A percentile compares a stretch with the other conserved stretches of the same genome.
These are phyloP conservation scores for Tolypocladium tropicale DNA, from an alignment of 2,329 filamentous ascomycete species.

Conservation along the genomic window DNA sequence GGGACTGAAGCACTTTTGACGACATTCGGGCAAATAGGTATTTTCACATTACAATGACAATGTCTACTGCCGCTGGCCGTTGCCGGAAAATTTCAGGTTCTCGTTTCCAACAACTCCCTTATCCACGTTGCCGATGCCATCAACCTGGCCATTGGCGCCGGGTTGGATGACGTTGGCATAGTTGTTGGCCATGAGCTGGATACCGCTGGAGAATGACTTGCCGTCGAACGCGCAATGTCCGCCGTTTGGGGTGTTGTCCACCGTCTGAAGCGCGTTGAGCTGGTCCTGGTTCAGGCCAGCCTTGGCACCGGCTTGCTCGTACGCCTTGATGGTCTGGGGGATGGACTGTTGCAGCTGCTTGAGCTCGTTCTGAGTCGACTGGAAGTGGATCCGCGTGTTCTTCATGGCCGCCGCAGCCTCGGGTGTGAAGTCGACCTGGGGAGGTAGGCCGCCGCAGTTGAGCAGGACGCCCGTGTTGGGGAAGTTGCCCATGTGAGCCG, in stretches of 20 bases:
- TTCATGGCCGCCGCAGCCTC: constrained; percentile 26
- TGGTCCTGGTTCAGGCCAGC: constrained; percentile 32
- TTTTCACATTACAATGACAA: neutral
- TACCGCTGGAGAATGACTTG: constrained; percentile 40
- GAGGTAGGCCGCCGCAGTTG: constrained; percentile 43
- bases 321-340: constrained; percentile 37
- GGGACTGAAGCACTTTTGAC: constrained; percentile 6
- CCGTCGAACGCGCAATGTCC: constrained; percentile 51
- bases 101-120: constrained; percentile 19
- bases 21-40: no score
- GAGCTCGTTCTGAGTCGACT: constrained; percentile 43
- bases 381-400: constrained; percentile 43
- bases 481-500: constrained; percentile 41
- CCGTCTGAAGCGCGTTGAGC: constrained; percentile 43
- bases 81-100: constrained; percentile 1
- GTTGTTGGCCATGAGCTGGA: constrained; percentile 44
- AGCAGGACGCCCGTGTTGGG: constrained; percentile 40
- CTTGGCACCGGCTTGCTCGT: constrained; percentile 33
- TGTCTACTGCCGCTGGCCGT: neutral
- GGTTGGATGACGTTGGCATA: constrained; percentile 40
- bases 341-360: constrained; percentile 37
- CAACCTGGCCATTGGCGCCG: constrained; percentile 37
- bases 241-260: constrained; percentile 43
- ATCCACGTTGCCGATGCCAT: constrained; percentile 37
- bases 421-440: constrained; percentile 40